Evolutionary conservation across 495 filamentous ascomycete species (phyloP).

Genomic region (Monascus purpureus): DNA sequence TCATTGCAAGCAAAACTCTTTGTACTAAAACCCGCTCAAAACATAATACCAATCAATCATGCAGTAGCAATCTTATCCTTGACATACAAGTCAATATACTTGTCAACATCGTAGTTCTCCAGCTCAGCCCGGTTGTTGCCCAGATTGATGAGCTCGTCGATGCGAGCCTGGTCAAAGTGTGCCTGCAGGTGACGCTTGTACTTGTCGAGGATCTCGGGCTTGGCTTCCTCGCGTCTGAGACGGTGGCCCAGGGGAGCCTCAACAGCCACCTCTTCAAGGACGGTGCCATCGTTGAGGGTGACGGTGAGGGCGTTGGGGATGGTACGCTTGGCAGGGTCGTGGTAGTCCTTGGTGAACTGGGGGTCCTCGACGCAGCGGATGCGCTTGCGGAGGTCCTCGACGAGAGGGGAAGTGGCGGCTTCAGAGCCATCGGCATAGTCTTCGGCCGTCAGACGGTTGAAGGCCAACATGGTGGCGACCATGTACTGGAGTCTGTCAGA

Average conservation of each 20-base stretch:
- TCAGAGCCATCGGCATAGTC: constrained; percentile 89
- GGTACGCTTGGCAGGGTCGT: constrained; percentile 78
- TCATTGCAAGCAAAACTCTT: no score
- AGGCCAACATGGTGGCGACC: constrained; percentile 88
- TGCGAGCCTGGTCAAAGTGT: constrained; percentile 61
- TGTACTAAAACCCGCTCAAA: no score
- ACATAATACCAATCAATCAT: neutral
- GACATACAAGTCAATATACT: constrained; percentile 92
- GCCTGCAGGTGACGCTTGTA: constrained; percentile 82
- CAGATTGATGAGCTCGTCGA: constrained; percentile 64
- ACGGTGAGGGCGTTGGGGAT: constrained; percentile 94
- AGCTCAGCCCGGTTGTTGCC: constrained; percentile 59
- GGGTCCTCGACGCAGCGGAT: constrained; percentile 94
- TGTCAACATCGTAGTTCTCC: constrained; percentile 70
- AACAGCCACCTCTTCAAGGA: constrained; percentile 79
- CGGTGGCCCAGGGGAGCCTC: constrained; percentile 92
- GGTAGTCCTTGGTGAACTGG: constrained; percentile 88
- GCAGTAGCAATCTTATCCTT: constrained; percentile 39
- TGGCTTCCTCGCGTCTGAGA: constrained; percentile 85
- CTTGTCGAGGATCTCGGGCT: constrained; percentile 88
- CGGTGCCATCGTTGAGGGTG: constrained; percentile 87
- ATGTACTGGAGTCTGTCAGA: constrained; percentile 50
- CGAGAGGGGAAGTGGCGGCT: constrained; percentile 75
- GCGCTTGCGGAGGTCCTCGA: constrained; percentile 79
- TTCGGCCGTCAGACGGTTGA: constrained; percentile 74